Evolutionary conservation across 352 stramenopile species (phyloP).

Genomic region (Globisporangium acanthophoron): DNA sequence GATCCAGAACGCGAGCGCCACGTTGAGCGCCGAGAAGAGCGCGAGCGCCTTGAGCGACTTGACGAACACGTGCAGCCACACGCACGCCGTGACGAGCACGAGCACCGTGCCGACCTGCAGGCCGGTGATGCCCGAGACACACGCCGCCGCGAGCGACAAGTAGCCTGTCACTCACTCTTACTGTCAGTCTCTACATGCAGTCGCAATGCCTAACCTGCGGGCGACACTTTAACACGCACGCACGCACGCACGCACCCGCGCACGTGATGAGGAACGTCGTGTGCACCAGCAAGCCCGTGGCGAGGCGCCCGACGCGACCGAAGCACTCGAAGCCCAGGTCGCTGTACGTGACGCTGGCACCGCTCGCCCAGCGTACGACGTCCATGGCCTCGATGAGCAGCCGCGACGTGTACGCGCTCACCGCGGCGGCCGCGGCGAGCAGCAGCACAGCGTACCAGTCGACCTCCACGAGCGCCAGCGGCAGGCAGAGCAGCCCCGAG

Average conservation of each 20-base stretch:
- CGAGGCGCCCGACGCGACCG: slow-evolving; percentile 28
- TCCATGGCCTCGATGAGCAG: slow-evolving; percentile 67
- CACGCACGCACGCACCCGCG: slow-evolving; percentile 26
- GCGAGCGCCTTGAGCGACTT: slow-evolving; percentile 54
- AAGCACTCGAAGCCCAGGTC: slow-evolving; percentile 71
- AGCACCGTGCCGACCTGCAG: slow-evolving; percentile 52
- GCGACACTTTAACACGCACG: no score
- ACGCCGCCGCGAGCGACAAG: slow-evolving; percentile 47
- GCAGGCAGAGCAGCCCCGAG: slow-evolving; percentile 66
- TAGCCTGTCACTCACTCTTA: slow-evolving; percentile 22
- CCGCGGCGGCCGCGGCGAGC: slow-evolving; percentile 34
- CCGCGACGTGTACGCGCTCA: slow-evolving; percentile 63
- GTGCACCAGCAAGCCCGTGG: slow-evolving; percentile 46
- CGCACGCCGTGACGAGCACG: slow-evolving; percentile 34
- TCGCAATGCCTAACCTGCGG: no score
- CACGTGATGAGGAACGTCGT: slow-evolving; percentile 53
- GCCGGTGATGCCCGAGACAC: slow-evolving; percentile 54
- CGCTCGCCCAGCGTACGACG: slow-evolving; percentile 60
- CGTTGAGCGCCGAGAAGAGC: slow-evolving; percentile 60
- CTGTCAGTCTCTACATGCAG: not conserved
- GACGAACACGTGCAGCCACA: slow-evolving; percentile 69
- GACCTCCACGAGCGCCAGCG: slow-evolving; percentile 70
- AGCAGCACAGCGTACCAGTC: slow-evolving; percentile 71
- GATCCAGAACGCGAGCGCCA: slow-evolving; percentile 77
- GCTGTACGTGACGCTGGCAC: slow-evolving; percentile 54